phyloP scores from a whole-genome alignment of 2,329 filamentous ascomycete species.

The Fusarium nisikadoi region DNA sequence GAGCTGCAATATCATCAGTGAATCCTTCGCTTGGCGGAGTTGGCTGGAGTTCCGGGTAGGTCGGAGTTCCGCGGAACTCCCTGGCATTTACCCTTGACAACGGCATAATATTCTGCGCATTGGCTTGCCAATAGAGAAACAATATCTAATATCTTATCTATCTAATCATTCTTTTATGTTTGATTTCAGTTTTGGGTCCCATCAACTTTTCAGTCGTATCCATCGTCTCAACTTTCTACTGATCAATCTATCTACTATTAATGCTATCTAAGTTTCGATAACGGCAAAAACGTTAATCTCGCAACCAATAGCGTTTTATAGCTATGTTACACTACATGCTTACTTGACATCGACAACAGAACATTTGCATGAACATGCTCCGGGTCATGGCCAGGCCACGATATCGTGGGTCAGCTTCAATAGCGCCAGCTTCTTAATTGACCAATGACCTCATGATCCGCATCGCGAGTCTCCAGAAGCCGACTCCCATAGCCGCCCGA shows the following conservation, averaged over 20 bases:
- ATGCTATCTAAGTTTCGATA: neutral
- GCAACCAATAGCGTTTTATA: neutral
- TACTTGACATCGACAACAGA: neutral
- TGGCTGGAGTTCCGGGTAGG: slow-evolving; percentile 11
- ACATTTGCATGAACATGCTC: fast-evolving
- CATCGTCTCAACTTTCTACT: neutral
- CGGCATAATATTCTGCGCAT: neutral
- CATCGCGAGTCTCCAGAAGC: neutral
- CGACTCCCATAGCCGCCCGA: neutral
- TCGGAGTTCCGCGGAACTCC: slow-evolving; percentile 35
- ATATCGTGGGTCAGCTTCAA: neutral
- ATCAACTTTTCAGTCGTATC: too few species aligned
- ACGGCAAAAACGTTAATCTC: fast-evolving
- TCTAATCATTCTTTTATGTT: too few species aligned
- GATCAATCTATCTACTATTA: too few species aligned
- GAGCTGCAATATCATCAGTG: neutral
- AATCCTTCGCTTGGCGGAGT: neutral
- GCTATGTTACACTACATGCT: fast-evolving
- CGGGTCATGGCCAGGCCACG: neutral
- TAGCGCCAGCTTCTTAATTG: neutral
- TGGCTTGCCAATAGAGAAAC: fast-evolving
- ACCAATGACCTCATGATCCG: neutral
- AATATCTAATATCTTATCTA: fast-evolving
- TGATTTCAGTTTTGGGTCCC: too few species aligned
- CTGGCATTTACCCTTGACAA: neutral